Conservation (phyloP, 148 eudicot genomes). For the Bassia scoparia region DNA sequence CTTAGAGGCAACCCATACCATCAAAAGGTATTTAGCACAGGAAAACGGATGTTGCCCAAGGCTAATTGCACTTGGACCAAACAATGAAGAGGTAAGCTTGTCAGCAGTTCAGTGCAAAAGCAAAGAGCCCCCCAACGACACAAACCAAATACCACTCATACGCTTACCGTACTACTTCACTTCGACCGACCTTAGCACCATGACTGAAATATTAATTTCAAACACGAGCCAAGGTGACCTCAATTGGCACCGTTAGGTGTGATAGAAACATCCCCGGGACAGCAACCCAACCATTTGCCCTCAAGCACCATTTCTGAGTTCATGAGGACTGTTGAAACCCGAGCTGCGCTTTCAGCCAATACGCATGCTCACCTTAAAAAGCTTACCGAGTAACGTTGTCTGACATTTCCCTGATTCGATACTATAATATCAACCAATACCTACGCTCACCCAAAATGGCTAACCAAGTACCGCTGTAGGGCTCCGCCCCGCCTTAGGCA, state of each 20-base stretch:
- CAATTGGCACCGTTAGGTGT: not conserved
- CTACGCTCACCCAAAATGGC: too few species aligned
- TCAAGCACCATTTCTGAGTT: not conserved
- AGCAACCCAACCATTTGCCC: not conserved
- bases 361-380: not conserved
- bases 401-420: not conserved
- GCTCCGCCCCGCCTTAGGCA: too few species aligned
- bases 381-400: too few species aligned
- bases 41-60: not conserved
- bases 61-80: not conserved
- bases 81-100: not conserved
- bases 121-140: not conserved
- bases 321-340: not conserved
- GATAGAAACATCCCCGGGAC: not conserved
- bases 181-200: not conserved
- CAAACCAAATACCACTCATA: too few species aligned
- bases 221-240: not conserved
- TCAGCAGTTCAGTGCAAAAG: not conserved
- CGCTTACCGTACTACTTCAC: not conserved
- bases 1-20: not conserved
- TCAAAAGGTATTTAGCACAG: not conserved
- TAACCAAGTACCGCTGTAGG: too few species aligned
- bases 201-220: not conserved
- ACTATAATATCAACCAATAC: too few species aligned
- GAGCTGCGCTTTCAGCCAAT: not conserved